phyloP scores from a whole-genome alignment of 352 stramenopile species.

The Blastocystis hominis region DNA sequence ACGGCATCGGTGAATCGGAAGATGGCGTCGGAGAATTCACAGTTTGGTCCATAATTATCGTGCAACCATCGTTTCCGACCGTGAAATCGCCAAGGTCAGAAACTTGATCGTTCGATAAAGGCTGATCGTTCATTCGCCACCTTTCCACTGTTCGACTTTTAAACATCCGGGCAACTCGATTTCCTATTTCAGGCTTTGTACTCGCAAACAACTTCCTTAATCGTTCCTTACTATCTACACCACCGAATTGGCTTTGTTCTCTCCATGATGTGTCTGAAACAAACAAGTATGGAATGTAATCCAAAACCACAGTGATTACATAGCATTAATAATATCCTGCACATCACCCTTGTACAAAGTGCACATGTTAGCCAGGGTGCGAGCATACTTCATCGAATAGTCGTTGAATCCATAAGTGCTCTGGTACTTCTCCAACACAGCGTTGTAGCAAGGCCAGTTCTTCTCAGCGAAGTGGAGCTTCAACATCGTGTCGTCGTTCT shows the following conservation, averaged over 20 bases:
- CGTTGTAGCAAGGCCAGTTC: constrained; percentile 56
- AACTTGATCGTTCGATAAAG: constrained; percentile 1
- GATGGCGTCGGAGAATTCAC: background rate
- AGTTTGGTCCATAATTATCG: background rate
- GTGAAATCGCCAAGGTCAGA: constrained; percentile 7
- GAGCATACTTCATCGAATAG: constrained; percentile 56
- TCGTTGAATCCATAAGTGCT: constrained; percentile 51
- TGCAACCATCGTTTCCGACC: constrained; percentile 40
- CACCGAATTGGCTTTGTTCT: too few relatives aligned
- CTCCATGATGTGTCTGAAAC: too few relatives aligned
- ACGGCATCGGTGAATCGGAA: background rate
- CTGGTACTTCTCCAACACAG: constrained; percentile 49
- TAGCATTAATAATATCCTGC: constrained; percentile 37
- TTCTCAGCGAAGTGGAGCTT: background rate
- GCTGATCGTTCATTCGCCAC: background rate
- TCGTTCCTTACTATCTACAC: too few relatives aligned
- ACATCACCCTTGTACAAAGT: constrained; percentile 37
- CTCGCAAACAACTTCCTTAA: too few relatives aligned
- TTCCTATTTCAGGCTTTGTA: too few relatives aligned
- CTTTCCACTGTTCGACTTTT: background rate
- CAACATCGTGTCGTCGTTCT: constrained; percentile 2
- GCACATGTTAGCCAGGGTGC: constrained; percentile 47
- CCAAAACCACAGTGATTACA: constrained; percentile 33
- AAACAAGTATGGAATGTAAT: too few relatives aligned
- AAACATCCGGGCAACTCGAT: too few relatives aligned